These are phyloP conservation scores for Ceratocystis alfenasii DNA, from an alignment of 2,329 filamentous ascomycete genomes.

Conservation along the genomic window DNA sequence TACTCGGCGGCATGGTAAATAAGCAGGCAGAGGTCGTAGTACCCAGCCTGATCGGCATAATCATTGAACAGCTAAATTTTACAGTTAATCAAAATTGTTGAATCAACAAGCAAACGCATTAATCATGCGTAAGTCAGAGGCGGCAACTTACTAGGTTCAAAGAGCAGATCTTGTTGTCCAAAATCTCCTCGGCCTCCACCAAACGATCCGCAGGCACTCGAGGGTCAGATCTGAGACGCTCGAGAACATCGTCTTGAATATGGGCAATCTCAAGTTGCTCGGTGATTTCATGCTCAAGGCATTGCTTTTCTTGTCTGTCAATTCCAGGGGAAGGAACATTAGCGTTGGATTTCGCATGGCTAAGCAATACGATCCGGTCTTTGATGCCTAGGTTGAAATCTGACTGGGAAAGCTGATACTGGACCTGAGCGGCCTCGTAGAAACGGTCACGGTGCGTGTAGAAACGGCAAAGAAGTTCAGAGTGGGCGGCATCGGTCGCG, in stretches of 20 bases:
- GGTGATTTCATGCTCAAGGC: slow-evolving; percentile 70
- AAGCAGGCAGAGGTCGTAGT: slow-evolving; percentile 84
- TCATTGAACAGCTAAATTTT: slow-evolving; percentile 66
- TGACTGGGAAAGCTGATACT: slow-evolving; percentile 73
- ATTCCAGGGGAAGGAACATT: slow-evolving; percentile 69
- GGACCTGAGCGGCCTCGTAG: slow-evolving; percentile 77
- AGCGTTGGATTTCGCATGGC: slow-evolving; percentile 81
- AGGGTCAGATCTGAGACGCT: slow-evolving; percentile 60
- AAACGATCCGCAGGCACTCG: slow-evolving; percentile 55
- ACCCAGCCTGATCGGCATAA: slow-evolving; percentile 80
- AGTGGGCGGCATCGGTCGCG: slow-evolving; percentile 58
- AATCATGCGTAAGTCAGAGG: not conserved
- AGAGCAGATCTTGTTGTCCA: slow-evolving; percentile 67
- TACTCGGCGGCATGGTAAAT: slow-evolving; percentile 91
- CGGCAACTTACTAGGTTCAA: slow-evolving; percentile 57
- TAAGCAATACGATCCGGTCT: slow-evolving; percentile 78
- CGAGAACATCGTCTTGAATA: slow-evolving; percentile 84
- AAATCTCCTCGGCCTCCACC: slow-evolving; percentile 49
- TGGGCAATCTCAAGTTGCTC: slow-evolving; percentile 85
- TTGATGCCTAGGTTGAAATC: slow-evolving; percentile 68
- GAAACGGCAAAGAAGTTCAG: slow-evolving; percentile 86
- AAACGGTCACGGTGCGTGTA: slow-evolving; percentile 75
- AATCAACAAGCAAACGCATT: not conserved
- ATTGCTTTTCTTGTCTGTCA: slow-evolving; percentile 68
- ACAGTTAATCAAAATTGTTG: slow-evolving; percentile 22